These are phyloP conservation scores for Rhamnella rubrinervis DNA, from an alignment of 331 rosid genomes.

Conservation along the genomic window DNA sequence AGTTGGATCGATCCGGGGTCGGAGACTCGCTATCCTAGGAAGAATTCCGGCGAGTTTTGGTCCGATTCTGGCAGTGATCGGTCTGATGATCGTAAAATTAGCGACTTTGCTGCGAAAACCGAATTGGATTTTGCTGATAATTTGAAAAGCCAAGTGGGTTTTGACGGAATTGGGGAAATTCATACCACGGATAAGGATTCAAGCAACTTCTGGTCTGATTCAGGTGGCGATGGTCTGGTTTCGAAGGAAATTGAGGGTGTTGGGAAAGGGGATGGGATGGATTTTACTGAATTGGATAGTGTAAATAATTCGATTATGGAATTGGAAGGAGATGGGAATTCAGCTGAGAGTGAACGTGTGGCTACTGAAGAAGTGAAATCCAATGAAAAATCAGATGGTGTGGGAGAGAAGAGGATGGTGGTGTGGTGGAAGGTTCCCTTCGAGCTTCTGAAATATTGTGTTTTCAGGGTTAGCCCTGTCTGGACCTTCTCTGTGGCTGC, in stretches of 20 bases:
- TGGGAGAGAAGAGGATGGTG: slow-evolving; percentile 41
- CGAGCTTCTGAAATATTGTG: slow-evolving; percentile 73
- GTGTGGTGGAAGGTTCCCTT: slow-evolving; percentile 95
- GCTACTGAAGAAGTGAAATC: slow-evolving; percentile 34
- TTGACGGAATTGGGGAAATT: slow-evolving; percentile 29
- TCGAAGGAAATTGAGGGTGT: slow-evolving; percentile 15
- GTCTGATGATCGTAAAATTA: slow-evolving; percentile 43
- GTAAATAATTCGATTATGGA: slow-evolving; percentile 18
- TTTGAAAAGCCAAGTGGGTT: slow-evolving; percentile 16
- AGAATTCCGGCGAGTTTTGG: slow-evolving; percentile 48
- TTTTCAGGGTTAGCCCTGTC: slow-evolving; percentile 58
- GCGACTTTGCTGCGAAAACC: slow-evolving; percentile 21
- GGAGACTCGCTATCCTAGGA: slow-evolving; percentile 27
- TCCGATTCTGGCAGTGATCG: slow-evolving; percentile 61
- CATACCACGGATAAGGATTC: slow-evolving; percentile 24
- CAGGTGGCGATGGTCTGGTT: slow-evolving; percentile 31
- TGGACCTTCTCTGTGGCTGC: slow-evolving; percentile 87
- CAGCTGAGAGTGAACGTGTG: slow-evolving; percentile 25
- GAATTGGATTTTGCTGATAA: slow-evolving; percentile 6
- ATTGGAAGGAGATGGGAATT: slow-evolving; percentile 8
- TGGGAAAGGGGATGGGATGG: slow-evolving; percentile 21
- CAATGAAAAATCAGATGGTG: slow-evolving; percentile 26
- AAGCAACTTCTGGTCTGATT: slow-evolving; percentile 40
- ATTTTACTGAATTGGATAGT: slow-evolving; percentile 22
- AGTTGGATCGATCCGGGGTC: slow-evolving; percentile 71